Conservation (phyloP, 768 basidiomycete species). For the Mycena venus region DNA sequence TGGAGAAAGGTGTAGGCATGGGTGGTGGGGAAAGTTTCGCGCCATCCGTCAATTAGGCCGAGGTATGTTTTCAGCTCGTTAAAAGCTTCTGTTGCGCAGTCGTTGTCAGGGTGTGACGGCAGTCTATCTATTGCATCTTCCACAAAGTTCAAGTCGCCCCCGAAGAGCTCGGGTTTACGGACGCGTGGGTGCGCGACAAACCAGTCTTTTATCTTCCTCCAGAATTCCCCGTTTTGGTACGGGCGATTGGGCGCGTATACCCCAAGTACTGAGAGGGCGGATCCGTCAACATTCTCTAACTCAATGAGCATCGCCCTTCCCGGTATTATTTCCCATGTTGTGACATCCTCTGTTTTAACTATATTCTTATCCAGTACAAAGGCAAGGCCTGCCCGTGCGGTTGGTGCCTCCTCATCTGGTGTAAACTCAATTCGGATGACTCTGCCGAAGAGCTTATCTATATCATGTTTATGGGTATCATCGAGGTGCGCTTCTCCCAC, state of each 20-base stretch:
- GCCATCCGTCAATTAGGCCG: slow-evolving; percentile 49
- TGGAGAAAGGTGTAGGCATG: slow-evolving; percentile 42
- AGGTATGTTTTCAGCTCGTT: slow-evolving; percentile 34
- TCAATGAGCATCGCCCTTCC: too few species aligned
- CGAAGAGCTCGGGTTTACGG: background rate
- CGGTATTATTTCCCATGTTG: too few species aligned
- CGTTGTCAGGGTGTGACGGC: slow-evolving; percentile 31
- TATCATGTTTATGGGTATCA: too few species aligned
- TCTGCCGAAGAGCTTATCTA: too few species aligned
- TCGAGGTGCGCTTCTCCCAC: too few species aligned
- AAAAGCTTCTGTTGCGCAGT: slow-evolving; percentile 33
- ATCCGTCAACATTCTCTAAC: too few species aligned
- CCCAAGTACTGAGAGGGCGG: background rate
- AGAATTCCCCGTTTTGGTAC: background rate
- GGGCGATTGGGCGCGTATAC: background rate
- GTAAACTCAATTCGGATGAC: too few species aligned
- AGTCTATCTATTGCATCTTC: slow-evolving; percentile 54
- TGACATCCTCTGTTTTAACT: too few species aligned
- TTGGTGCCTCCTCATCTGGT: too few species aligned
- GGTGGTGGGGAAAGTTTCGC: slow-evolving; percentile 35
- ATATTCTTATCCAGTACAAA: too few species aligned
- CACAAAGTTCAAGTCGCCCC: slow-evolving; percentile 58
- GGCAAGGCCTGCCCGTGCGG: too few species aligned
- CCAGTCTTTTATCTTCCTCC: background rate
- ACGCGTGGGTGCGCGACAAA: background rate